These are phyloP conservation scores for Saccharomyces jurei DNA, from an alignment of 805 yeast genomes.

Conservation along the genomic window DNA sequence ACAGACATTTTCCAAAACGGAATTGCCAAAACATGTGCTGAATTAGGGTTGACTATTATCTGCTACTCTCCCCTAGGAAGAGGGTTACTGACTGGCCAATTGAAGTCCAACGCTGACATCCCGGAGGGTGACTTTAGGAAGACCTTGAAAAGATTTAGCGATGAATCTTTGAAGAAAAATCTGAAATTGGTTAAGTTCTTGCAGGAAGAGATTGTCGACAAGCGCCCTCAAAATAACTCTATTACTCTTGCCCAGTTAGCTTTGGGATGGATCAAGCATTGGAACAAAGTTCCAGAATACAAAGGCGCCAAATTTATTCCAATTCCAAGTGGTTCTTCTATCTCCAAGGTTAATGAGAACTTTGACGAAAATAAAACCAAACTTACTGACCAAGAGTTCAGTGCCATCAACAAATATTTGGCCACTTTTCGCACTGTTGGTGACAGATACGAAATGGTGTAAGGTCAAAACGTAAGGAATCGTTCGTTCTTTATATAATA, in stretches of 20 bases:
- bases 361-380: slow-evolving; percentile 32
- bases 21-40: slow-evolving; percentile 48
- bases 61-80: slow-evolving; percentile 81
- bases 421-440: slow-evolving; percentile 44
- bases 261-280: slow-evolving; percentile 53
- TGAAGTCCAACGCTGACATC: slow-evolving; percentile 40
- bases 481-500: background rate
- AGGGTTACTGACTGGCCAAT: slow-evolving; percentile 64
- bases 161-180: slow-evolving; percentile 51
- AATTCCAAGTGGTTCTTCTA: slow-evolving; percentile 69
- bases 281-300: slow-evolving; percentile 31
- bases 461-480: background rate
- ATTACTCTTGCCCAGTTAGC: slow-evolving; percentile 60
- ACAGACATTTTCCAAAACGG: slow-evolving; percentile 58
- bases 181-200: slow-evolving; percentile 41
- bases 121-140: slow-evolving; percentile 50
- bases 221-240: slow-evolving; percentile 39
- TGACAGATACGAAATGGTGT: slow-evolving; percentile 36
- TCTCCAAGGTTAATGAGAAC: slow-evolving; percentile 55
- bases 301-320: slow-evolving; percentile 52
- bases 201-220: slow-evolving; percentile 38
- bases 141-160: slow-evolving; percentile 47
- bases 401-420: slow-evolving; percentile 42
- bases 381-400: slow-evolving; percentile 51
- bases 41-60: slow-evolving; percentile 54